Conservation (phyloP, 179 eudicot genomes). For the Vitellaria paradoxa region DNA sequence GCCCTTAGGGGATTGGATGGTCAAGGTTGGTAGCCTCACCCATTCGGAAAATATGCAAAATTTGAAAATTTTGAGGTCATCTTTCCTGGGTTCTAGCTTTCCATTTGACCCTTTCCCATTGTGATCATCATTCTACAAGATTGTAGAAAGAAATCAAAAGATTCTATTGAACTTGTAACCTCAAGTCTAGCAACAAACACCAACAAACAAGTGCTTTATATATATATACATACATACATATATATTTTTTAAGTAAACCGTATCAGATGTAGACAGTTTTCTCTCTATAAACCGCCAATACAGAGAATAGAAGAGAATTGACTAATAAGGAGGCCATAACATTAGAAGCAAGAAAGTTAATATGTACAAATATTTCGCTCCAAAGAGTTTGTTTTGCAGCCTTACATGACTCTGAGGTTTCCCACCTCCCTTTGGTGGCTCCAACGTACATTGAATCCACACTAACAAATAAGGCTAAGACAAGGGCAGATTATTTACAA, state of each 20-base stretch:
- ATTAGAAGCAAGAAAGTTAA: neutral
- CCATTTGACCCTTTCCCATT: too few relatives aligned
- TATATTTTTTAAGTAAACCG: too few relatives aligned
- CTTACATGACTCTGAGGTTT: neutral
- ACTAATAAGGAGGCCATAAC: neutral
- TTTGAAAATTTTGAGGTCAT: too few relatives aligned
- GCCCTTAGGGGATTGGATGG: too few relatives aligned
- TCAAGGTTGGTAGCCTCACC: too few relatives aligned
- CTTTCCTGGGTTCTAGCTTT: too few relatives aligned
- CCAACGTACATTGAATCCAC: constrained; percentile 15
- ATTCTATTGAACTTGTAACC: neutral
- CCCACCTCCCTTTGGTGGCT: neutral
- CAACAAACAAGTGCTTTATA: neutral
- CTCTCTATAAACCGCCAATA: too few relatives aligned
- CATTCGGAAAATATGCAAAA: too few relatives aligned
- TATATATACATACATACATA: too few relatives aligned
- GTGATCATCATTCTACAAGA: too few relatives aligned
- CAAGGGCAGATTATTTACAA: constrained; percentile 9
- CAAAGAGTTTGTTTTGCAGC: neutral
- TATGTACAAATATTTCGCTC: constrained; percentile 5
- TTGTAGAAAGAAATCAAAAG: neutral
- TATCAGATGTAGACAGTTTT: too few relatives aligned
- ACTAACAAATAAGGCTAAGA: constrained; percentile 1
- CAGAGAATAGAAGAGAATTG: too few relatives aligned
- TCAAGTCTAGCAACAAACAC: neutral